phyloP scores from a whole-genome alignment of 805 yeast species.

The Crinitomyces ghanaensis region DNA sequence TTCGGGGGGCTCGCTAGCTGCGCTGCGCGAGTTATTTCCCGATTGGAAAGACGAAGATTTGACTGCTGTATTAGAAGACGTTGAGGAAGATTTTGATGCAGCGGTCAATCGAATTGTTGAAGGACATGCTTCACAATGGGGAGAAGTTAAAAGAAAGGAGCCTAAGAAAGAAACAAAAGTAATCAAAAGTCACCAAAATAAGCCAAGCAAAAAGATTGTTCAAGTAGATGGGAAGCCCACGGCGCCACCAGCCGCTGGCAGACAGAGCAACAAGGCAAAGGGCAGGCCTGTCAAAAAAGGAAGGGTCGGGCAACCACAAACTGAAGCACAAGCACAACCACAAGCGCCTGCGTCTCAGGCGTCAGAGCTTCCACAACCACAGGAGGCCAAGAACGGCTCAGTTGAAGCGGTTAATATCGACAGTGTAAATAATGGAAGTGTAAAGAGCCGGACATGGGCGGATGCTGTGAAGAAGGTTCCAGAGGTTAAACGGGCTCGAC shows the following conservation, averaged over 20 bases:
- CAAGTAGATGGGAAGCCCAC: too few relatives aligned
- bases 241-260: too few relatives aligned
- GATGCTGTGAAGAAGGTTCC: slow-evolving; percentile 23
- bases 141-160: slow-evolving; percentile 57
- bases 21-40: slow-evolving; percentile 79
- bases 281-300: too few relatives aligned
- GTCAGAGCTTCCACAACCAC: too few relatives aligned
- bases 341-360: too few relatives aligned
- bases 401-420: too few relatives aligned
- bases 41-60: slow-evolving; percentile 90
- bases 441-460: slow-evolving; percentile 35
- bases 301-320: too few relatives aligned
- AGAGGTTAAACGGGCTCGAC: slow-evolving; percentile 9
- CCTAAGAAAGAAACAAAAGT: neutral
- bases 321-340: too few relatives aligned
- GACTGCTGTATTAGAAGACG: slow-evolving; percentile 60
- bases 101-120: slow-evolving; percentile 82
- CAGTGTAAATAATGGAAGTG: slow-evolving; percentile 10
- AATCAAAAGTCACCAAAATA: slow-evolving; percentile 8
- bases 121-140: slow-evolving; percentile 89
- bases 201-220: too few relatives aligned
- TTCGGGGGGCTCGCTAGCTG: too few relatives aligned
- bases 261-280: too few relatives aligned
- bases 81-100: slow-evolving; percentile 56
- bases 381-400: too few relatives aligned